Base-by-base conservation (phyloP, 2,329 filamentous ascomycete genomes). In the Aspergillus aculeatus region DNA sequence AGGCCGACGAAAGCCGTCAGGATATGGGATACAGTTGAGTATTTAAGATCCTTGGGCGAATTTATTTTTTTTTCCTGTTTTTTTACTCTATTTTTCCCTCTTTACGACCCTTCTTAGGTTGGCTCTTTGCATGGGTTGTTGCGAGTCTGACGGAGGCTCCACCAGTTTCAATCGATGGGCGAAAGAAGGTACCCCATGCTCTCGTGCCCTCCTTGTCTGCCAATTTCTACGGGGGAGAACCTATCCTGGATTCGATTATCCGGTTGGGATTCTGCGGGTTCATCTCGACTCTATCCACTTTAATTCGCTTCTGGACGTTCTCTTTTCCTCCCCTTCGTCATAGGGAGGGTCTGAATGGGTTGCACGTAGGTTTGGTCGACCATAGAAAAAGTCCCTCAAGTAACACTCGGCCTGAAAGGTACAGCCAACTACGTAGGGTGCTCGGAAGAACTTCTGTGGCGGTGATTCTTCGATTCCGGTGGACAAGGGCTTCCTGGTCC, bases 21-120 rank as follows among this genome's bases (percentile, higher is more conserved):
- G 56, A 58, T 44, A 32, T 56, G 51, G 56, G 59, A 58, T 35
- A 44, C 38, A 56, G n/a, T 47, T 49, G 56, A 58, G 47, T 61
- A 61, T 61, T 61, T 61, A 61, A 55, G 38, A 51, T 51, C 24
- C 11, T 24, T 49, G 23, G 32, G 21, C 19, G 23, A 21, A 16
- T 31, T 48, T 38, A 47, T 49, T 50, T 50, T 44, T 44, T 52
- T 58, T n/a, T 32, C 26, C 5, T 26, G 26, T 26, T 24, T 50
- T 38, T 47, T 54, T 57, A 48, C 54, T 51, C 56, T 54, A 51
- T 50, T 50, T 59, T 31, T 41, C 51, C 48, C 14, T 58, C 51
- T 41, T 16, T 41, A 41, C 38, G 38, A 41, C 38, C 26, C 26
- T 16, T 41, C 38, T 41, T 41, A 14, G 38, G 38, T 41, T 35